Base-by-base conservation (phyloP, 2,329 filamentous ascomycete species). In the Arthroderma sp. region DNA sequence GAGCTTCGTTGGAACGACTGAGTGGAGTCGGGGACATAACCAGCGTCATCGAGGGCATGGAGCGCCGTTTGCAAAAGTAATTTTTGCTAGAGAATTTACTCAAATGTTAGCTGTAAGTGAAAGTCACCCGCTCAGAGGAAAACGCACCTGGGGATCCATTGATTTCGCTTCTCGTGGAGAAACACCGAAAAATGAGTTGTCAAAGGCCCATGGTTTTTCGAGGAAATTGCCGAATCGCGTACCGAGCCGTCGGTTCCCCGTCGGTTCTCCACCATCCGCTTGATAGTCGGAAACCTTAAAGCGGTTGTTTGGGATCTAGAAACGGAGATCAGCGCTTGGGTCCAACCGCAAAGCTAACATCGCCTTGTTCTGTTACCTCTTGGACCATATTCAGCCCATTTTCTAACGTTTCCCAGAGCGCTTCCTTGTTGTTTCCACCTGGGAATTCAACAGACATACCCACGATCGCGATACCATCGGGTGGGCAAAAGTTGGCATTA, bases 101-200 rank as follows among this genome's bases (percentile, higher is more conserved):
- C 15, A 22, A 22, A 22, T 22, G 15, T 22, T 22, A 22, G 15
- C 15, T 22, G 15, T 22, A 22, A 22, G 15, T 22, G 15, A 22
- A 22, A 22, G 15, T 1, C 15, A 3, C 15, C 15, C 15, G 15
- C 15, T 22, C 15, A 22, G 15, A 22, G 15, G 32, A 11, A 47
- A 41, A 11, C 54, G 36, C 32, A 54, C 49, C 42, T 55, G 50
- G 22, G 54, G 53, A 48, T 56, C 54, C 49, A 57, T 51, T 10
- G 27, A 44, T 15, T 33, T 30, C 4, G 49, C 51, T 34, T 56
- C 53, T n/a, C 43, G 49, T 29, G 33, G 40, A 30, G 31, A 48
- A 39, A 32, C 45, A 22, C 33, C 39, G 37, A 39, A 51, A 42
- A 64, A 64, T 0, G 49, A 44, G 1, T 56, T 52, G 45, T 64